Conservation (phyloP, 1,284 basidiomycete species). For the Hemileia vastatrix region DNA sequence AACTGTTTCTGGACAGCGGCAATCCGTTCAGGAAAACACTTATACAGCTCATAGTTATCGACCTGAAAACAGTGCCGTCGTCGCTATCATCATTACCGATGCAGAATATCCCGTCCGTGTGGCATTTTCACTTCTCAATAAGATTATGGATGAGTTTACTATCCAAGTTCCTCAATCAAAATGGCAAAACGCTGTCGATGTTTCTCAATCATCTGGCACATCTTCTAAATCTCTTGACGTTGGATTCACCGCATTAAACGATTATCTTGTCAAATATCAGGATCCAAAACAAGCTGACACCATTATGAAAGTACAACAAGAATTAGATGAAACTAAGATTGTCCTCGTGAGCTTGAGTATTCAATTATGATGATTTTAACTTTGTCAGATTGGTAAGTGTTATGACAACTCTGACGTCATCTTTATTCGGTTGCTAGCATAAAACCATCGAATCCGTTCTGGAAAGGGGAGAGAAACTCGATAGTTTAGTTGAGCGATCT, state of each 20-base stretch:
- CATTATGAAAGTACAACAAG: constrained; percentile 97
- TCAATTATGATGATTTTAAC: constrained; percentile 5
- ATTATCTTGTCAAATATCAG: constrained; percentile 86
- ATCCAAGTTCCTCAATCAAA: constrained; percentile 61
- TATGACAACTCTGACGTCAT: not conserved
- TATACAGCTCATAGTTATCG: constrained; percentile 86
- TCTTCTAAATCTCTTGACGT: constrained; percentile 25
- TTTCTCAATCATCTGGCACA: constrained; percentile 51
- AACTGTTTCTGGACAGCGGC: constrained; percentile 65
- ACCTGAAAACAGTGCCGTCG: constrained; percentile 53
- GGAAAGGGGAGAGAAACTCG: constrained; percentile 91
- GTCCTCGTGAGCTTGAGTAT: constrained; percentile 68
- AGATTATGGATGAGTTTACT: constrained; percentile 86
- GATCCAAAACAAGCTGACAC: constrained; percentile 96
- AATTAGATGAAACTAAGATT: constrained; percentile 98
- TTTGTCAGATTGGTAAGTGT: not conserved
- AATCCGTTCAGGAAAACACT: constrained; percentile 88
- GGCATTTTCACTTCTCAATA: constrained; percentile 88
- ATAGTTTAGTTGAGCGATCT: constrained; percentile 91
- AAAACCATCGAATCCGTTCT: constrained; percentile 98
- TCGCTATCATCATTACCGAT: constrained; percentile 86
- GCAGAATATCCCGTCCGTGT: constrained; percentile 93
- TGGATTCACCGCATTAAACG: constrained; percentile 54
- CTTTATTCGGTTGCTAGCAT: constrained; percentile 54
- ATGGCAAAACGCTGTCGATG: constrained; percentile 56